Evolutionary conservation across 495 filamentous ascomycete genomes (phyloP).

Genomic region (Tuber brumale): DNA sequence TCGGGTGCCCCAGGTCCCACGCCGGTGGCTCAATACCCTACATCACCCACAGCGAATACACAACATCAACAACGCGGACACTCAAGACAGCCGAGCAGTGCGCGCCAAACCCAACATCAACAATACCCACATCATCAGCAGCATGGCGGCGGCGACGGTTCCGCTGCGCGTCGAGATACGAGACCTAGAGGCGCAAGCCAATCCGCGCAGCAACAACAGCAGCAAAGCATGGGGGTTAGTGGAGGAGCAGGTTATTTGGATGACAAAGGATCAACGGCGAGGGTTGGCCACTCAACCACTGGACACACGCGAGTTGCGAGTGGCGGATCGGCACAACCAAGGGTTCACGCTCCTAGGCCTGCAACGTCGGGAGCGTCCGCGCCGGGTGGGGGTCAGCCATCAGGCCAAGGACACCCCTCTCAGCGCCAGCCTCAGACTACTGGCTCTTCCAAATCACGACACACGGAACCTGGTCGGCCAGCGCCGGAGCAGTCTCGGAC

Average conservation of each 20-base stretch:
- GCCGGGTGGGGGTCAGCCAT: conserved; percentile 23
- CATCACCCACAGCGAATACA: conserved; percentile 37
- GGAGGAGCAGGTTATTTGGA: conserved; percentile 18
- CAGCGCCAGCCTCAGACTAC: conserved; percentile 13
- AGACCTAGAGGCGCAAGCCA: conserved; percentile 21
- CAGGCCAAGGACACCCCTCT: conserved; percentile 12
- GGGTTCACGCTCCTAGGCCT: conserved; percentile 27
- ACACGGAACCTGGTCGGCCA: conserved; percentile 21
- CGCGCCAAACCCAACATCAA: conserved; percentile 21
- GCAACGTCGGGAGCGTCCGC: conserved; percentile 18
- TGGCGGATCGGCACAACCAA: conserved; percentile 26
- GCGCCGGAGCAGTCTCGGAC: conserved; percentile 27
- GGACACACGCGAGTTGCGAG: conserved; percentile 6
- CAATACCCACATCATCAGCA: conserved; percentile 16
- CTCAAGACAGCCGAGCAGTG: conserved; percentile 30
- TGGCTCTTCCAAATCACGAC: conserved; percentile 19
- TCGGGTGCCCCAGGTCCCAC: conserved; percentile 51
- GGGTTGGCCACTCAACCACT: conserved; percentile 20
- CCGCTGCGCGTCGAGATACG: conserved; percentile 15
- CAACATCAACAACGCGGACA: conserved; percentile 33
- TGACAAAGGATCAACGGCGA: conserved; percentile 18
- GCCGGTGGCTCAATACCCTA: conserved; percentile 46
- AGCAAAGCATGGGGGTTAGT: conserved; percentile 13
- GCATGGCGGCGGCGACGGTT: conserved; percentile 11
- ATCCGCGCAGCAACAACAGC: conserved; percentile 19